Evolutionary conservation across 495 filamentous ascomycete genomes (phyloP), one percentile per base, ranked within the genome.

Genomic region (Xylaria bambusicola): DNA sequence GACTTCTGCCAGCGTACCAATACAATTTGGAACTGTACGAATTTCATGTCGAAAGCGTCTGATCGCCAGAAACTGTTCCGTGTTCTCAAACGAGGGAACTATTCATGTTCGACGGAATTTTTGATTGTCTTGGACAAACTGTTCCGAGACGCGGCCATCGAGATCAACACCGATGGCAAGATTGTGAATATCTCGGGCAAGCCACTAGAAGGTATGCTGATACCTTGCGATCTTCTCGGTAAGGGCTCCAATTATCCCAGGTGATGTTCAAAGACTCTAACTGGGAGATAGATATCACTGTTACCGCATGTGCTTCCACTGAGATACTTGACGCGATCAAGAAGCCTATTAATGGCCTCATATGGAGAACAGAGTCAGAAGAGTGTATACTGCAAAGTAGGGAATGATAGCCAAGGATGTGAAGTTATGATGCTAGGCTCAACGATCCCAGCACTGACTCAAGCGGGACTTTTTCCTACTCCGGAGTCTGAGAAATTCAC

Each of bases 391-490:
- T 65, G 62, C 49, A 61, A 51, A 46, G 24, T 58, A 3, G 33
- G 26, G 13, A 48, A 38, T 20, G 52, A 61, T 26, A 33, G 4
- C 3, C 12, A 58, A 12, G 48, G 48, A 29, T 65, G 62, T 26
- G 62, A 65, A 27, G 18, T 33, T 7, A 65, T 65, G 62, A 58
- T 65, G 62, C 29, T 65, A 2, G 62, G 62, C 33, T 65, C 62
- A 9, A 24, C 29, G 4, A 42, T 65, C n/a, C 31, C 62, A 18
- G 12, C 2, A 27, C 45, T 65, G 9, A 31, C 54, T 1, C 48
- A 46, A 20, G 52, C 23, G 0, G 42, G 58, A 4, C 38, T 65
- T 12, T 65, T 57, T 36, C 62, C 62, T 18, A 18, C 58, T 49
- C 62, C 62, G 7, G 52, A 57, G 7, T 20, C 62, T 3, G 17